A percentile compares a stretch with the other conserved stretches of the same genome.
Conservation (phyloP, 2,329 filamentous ascomycete species). For the Ophiocordyceps camponoti-saundersi region DNA sequence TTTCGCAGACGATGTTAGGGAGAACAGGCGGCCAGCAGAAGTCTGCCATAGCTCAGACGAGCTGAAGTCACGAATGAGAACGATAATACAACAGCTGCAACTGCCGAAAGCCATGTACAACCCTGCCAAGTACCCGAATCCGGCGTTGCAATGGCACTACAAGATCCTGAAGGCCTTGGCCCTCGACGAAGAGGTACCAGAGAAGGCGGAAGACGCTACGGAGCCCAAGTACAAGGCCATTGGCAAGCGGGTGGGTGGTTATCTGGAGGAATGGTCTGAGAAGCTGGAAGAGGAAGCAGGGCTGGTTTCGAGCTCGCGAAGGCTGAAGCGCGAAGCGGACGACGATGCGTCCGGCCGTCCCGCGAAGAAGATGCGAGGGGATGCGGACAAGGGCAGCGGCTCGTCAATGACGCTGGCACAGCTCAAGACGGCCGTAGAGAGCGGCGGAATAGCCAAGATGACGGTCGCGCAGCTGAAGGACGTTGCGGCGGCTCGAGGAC, state of each 20-base stretch:
- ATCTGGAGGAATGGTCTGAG: slow-evolving; percentile 61
- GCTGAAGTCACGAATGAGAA: slow-evolving; percentile 67
- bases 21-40: slow-evolving; percentile 45
- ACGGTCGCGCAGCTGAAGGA: slow-evolving; percentile 36
- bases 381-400: slow-evolving; percentile 15
- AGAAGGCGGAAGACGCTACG: slow-evolving; percentile 58
- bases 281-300: slow-evolving; percentile 41
- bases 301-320: slow-evolving; percentile 18
- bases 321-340: slow-evolving; percentile 34
- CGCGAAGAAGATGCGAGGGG: slow-evolving; percentile 26
- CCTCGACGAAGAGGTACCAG: slow-evolving; percentile 77
- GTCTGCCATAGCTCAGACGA: slow-evolving; percentile 43
- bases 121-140: slow-evolving; percentile 78
- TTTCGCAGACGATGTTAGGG: slow-evolving; percentile 74
- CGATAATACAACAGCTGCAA: slow-evolving; percentile 69
- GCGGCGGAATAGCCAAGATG: slow-evolving; percentile 32
- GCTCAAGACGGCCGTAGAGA: slow-evolving; percentile 25
- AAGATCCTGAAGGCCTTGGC: slow-evolving; percentile 81
- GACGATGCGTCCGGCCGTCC: slow-evolving; percentile 23
- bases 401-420: slow-evolving; percentile 25
- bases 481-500: slow-evolving; percentile 26
- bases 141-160: slow-evolving; percentile 92
- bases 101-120: slow-evolving; percentile 76
- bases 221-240: slow-evolving; percentile 76
- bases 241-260: slow-evolving; percentile 67